Conservation (phyloP, 495 filamentous ascomycete species). For the Sabuloglossum arenarium region DNA sequence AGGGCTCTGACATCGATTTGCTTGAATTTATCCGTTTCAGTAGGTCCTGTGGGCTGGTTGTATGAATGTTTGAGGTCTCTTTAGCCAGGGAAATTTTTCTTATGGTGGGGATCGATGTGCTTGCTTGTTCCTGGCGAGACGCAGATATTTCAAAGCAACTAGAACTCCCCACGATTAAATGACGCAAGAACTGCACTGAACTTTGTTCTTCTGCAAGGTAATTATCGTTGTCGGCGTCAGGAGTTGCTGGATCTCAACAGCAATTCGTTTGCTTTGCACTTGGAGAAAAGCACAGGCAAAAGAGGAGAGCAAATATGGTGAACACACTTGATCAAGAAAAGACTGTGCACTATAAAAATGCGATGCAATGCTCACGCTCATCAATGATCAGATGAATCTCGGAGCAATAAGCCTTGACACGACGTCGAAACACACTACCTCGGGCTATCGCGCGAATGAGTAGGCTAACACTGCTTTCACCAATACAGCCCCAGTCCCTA, state of each 20-base stretch:
- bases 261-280: background rate
- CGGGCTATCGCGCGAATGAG: background rate
- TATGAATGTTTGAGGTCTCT: background rate
- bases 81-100: background rate
- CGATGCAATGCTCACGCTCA: no score
- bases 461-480: background rate
- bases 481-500: background rate
- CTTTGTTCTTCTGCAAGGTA: background rate
- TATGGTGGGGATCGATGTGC: background rate
- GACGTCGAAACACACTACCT: background rate
- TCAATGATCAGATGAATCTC: slow-evolving; percentile 2
- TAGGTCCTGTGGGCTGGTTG: background rate
- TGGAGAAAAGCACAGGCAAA: background rate
- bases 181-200: background rate
- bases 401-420: background rate
- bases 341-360: background rate
- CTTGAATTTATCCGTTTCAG: background rate
- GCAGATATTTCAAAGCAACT: no score
- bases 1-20: background rate
- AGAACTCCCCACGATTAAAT: background rate
- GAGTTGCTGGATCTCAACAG: background rate
- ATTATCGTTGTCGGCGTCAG: background rate
- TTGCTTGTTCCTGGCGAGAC: background rate
- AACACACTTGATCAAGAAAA: background rate
- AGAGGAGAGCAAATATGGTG: background rate